phyloP scores from a whole-genome alignment of 345 rosid genomes.

The Salix dunnii region DNA sequence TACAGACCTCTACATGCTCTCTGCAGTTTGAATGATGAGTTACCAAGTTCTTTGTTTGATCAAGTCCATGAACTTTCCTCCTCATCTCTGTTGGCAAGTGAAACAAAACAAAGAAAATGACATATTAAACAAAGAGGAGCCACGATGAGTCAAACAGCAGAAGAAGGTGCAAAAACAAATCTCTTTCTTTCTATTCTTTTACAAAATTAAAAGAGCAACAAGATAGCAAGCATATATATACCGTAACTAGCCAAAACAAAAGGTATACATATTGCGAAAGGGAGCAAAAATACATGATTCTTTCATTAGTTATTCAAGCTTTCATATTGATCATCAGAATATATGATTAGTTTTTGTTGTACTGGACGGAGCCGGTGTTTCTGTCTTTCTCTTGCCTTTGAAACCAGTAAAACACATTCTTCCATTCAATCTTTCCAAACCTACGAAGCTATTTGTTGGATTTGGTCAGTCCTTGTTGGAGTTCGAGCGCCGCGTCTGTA shows the following conservation, averaged over 20 bases:
- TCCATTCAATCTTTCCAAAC: constrained; percentile 21
- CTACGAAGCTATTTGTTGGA: constrained; percentile 17
- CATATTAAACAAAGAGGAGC: not conserved
- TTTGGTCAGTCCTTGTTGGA: constrained; percentile 15
- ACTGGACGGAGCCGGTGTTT: constrained; percentile 8
- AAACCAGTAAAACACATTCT: constrained; percentile 28
- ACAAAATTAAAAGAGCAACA: not conserved
- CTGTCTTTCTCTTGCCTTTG: constrained; percentile 22
- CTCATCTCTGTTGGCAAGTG: constrained; percentile 21
- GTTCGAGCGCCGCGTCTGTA: constrained; percentile 19
- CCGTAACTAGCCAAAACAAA: not conserved
- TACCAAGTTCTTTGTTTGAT: constrained; percentile 38
- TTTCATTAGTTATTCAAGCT: constrained; percentile 12
- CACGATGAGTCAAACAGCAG: not conserved
- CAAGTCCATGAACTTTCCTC: constrained; percentile 32
- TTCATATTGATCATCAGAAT: constrained; percentile 10
- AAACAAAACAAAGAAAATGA: not conserved
- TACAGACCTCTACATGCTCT: constrained; percentile 36
- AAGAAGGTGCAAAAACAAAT: not conserved
- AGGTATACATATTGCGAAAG: not conserved
- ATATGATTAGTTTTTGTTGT: constrained; percentile 12
- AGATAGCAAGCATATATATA: not conserved
- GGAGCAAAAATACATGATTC: constrained; percentile 20
- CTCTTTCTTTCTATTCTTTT: not conserved
- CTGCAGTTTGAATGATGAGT: constrained; percentile 24